Percentiles rank a stretch among this genome's conserved stretches.
Conservation (phyloP, 352 stramenopile species). For the Achlya hypogyna region DNA sequence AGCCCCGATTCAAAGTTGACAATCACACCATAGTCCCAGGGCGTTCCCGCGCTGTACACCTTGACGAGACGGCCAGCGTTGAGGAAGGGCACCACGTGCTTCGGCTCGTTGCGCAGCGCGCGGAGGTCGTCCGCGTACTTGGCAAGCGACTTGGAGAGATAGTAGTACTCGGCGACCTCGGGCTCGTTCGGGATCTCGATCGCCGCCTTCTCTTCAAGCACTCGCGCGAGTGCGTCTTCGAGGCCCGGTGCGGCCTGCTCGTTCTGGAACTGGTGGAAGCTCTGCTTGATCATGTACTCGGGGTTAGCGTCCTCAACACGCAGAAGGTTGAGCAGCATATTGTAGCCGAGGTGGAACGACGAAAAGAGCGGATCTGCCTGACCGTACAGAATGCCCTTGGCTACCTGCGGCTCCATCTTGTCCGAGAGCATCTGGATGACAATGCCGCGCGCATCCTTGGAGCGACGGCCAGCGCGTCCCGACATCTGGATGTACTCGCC, state of each 20-base stretch:
- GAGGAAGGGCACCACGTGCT: conserved; percentile 91
- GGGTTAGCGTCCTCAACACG: conserved; percentile 84
- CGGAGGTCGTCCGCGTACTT: conserved; percentile 89
- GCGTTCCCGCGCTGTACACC: conserved; percentile 48
- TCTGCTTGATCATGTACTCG: conserved; percentile 96
- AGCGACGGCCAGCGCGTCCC: conserved; percentile 93
- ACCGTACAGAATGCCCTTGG: conserved; percentile 94
- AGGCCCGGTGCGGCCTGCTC: conserved; percentile 78
- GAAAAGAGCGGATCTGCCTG: conserved; percentile 91
- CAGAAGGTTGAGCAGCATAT: conserved; percentile 97
- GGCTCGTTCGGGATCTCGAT: conserved; percentile 88
- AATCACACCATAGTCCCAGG: conserved; percentile 78
- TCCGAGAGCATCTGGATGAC: conserved; percentile 99
- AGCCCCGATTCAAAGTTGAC: conserved; percentile 67
- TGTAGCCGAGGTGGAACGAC: conserved; percentile 98
- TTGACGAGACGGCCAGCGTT: conserved; percentile 89
- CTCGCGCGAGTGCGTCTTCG: conserved; percentile 66
- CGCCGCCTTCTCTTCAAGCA: conserved; percentile 74
- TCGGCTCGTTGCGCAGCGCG: conserved; percentile 85
- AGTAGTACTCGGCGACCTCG: conserved; percentile 83
- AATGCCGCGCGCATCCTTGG: conserved; percentile 94
- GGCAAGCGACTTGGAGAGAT: conserved; percentile 87
- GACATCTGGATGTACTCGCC: conserved; percentile 96
- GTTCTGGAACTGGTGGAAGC: conserved; percentile 94
- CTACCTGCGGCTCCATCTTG: conserved; percentile 94